Percentiles rank a stretch among this genome's conserved stretches.
These are phyloP conservation scores for Apiospora aurea DNA, from an alignment of 2,329 filamentous ascomycete genomes.

Conservation along the genomic window DNA sequence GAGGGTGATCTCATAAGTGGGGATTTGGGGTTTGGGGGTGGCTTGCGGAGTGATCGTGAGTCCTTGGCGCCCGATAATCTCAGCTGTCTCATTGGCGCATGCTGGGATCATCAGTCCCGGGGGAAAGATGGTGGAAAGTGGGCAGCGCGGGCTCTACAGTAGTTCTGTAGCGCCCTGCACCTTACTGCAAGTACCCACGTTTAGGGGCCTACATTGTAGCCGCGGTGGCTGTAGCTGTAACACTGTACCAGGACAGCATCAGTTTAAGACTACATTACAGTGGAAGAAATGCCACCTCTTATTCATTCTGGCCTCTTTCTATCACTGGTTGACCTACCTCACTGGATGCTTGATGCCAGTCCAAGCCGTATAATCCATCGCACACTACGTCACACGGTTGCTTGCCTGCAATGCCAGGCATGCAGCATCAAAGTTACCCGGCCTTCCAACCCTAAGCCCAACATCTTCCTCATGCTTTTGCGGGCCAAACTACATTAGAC, in stretches of 20 bases:
- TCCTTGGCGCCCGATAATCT: neutral
- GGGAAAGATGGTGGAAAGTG: neutral
- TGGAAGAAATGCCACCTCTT: no score
- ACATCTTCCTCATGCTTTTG: no score
- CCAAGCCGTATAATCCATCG: neutral
- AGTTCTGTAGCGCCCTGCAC: neutral
- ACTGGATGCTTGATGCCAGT: no score
- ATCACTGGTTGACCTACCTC: no score
- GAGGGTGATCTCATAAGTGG: slow-evolving; percentile 17
- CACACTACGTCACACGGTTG: neutral
- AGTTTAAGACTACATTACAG: no score
- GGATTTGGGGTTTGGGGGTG: neutral
- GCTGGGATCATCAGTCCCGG: slow-evolving; percentile 5
- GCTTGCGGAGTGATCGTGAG: neutral
- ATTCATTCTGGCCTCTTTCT: no score
- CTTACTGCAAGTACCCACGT: neutral
- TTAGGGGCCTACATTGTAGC: neutral
- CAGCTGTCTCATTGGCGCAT: neutral
- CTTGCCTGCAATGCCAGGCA: neutral
- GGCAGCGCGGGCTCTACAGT: slow-evolving; percentile 3
- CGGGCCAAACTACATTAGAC: neutral
- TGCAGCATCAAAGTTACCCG: no score
- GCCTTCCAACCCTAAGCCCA: no score
- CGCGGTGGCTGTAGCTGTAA: neutral
- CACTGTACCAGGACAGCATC: no score